phyloP scores from a whole-genome alignment of 1,139 yeast genomes.

The Pichia inconspicua region DNA sequence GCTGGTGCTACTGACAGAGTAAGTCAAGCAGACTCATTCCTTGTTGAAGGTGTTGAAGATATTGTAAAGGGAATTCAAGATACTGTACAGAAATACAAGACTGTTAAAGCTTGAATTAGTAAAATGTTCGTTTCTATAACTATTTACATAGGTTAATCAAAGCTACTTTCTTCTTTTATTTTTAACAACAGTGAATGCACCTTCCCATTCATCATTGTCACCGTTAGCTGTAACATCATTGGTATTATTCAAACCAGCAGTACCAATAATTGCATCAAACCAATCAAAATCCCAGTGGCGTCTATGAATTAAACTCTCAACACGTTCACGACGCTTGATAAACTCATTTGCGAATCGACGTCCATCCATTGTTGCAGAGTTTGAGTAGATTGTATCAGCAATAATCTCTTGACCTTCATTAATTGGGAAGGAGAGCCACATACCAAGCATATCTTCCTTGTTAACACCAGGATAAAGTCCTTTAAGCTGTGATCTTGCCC shows the following conservation, averaged over 20 bases:
- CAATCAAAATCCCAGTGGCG: conserved; percentile 48
- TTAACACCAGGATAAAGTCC: conserved; percentile 70
- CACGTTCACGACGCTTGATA: conserved; percentile 63
- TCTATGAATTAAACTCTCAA: conserved; percentile 48
- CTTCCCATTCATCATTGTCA: conserved; percentile 63
- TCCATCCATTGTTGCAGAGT: conserved; percentile 91
- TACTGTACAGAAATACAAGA: neutral
- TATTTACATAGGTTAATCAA: neutral
- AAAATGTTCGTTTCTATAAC: neutral
- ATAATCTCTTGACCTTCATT: conserved; percentile 79
- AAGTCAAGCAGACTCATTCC: conserved; percentile 39
- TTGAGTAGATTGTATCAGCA: conserved; percentile 85
- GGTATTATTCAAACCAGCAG: neutral
- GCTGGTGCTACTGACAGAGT: conserved; percentile 53
- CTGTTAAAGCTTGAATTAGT: neutral
- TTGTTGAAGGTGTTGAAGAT: conserved; percentile 33
- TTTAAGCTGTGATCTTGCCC: conserved; percentile 77
- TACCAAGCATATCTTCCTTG: conserved; percentile 67
- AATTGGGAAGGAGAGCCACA: conserved; percentile 72
- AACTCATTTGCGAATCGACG: conserved; percentile 90
- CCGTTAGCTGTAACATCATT: neutral
- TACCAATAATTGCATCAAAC: conserved; percentile 42
- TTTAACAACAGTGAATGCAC: conserved; percentile 52
- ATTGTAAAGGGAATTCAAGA: conserved; percentile 11
- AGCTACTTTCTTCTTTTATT: conserved; percentile 43